phyloP scores from a whole-genome alignment of 1,139 yeast genomes.

The Meyerozyma carpophila region DNA sequence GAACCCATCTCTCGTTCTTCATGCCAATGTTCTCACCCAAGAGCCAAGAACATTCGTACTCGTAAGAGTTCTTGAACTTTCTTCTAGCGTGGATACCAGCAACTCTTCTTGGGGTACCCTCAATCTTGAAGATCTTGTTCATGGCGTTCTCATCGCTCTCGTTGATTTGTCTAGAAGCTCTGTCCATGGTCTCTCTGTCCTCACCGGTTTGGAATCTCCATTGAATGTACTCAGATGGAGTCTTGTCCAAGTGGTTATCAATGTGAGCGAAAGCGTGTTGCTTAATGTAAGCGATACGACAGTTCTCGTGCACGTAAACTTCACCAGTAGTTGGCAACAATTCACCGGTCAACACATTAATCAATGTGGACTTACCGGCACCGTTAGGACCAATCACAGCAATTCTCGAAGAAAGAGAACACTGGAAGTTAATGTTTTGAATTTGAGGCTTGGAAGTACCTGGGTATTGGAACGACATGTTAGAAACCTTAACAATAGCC shows the following conservation, averaged over 20 bases:
- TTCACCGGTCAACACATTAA: conserved; percentile 98
- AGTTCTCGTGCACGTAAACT: conserved; percentile 98
- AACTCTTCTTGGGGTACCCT: conserved; percentile 97
- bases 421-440: conserved; percentile 87
- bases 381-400: conserved; percentile 99
- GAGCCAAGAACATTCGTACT: conserved; percentile 95
- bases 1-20: conserved; percentile 99
- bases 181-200: conserved; percentile 99
- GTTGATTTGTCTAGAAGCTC: conserved; percentile 98
- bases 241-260: conserved; percentile 97
- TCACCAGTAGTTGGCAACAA: conserved; percentile 96
- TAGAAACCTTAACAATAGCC: conserved; percentile 96
- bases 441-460: conserved; percentile 97
- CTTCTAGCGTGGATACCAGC: conserved; percentile 94
- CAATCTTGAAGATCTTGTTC: conserved; percentile 99
- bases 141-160: conserved; percentile 96
- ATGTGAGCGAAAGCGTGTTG: conserved; percentile 99
- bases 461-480: conserved; percentile 98
- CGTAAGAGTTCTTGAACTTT: conserved; percentile 99
- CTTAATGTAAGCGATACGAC: conserved; percentile 99
- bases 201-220: conserved; percentile 99
- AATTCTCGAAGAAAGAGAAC: conserved; percentile 98
- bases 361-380: conserved; percentile 99
- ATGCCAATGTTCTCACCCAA: conserved; percentile 98
- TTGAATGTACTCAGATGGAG: conserved; percentile 99